These are phyloP conservation scores for Penicillium crustosum DNA, from an alignment of 2,329 filamentous ascomycete species.

Conservation along the genomic window DNA sequence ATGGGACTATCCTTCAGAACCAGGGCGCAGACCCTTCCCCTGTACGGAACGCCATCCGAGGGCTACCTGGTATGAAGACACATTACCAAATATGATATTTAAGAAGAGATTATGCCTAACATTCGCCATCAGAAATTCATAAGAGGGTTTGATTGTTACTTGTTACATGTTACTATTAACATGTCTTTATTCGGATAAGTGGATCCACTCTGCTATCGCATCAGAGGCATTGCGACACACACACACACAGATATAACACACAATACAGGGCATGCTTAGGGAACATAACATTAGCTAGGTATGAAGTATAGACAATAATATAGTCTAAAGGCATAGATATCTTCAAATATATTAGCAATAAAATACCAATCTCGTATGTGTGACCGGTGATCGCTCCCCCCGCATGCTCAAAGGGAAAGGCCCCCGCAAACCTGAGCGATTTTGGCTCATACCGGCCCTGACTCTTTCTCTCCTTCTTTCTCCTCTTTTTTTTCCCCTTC, in stretches of 20 bases:
- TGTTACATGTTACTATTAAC: neutral
- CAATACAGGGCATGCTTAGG: neutral
- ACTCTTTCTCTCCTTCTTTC: conserved; percentile 25
- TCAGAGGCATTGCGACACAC: neutral
- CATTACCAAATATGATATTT: neutral
- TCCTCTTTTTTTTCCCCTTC: conserved; percentile 17
- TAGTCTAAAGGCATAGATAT: neutral
- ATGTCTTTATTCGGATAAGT: neutral
- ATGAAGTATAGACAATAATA: neutral
- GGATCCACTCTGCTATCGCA: neutral
- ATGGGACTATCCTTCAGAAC: conserved; percentile 9
- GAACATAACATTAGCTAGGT: too few species aligned
- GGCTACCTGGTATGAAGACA: neutral
- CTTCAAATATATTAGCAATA: conserved; percentile 1
- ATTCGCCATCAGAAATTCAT: neutral
- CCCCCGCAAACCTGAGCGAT: conserved; percentile 30
- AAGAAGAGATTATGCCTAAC: neutral
- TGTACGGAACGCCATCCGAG: conserved; percentile 14
- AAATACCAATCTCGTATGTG: conserved; percentile 10
- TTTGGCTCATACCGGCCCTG: conserved; percentile 24
- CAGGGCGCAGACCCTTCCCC: conserved; percentile 12
- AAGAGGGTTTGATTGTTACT: too few species aligned
- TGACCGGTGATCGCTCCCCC: conserved; percentile 23
- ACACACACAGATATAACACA: neutral
- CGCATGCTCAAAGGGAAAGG: conserved; percentile 31